Evolutionary conservation across 1,139 yeast genomes (phyloP), one percentile per base, ranked within the genome.

Genomic region (Diutina ranongensis): DNA sequence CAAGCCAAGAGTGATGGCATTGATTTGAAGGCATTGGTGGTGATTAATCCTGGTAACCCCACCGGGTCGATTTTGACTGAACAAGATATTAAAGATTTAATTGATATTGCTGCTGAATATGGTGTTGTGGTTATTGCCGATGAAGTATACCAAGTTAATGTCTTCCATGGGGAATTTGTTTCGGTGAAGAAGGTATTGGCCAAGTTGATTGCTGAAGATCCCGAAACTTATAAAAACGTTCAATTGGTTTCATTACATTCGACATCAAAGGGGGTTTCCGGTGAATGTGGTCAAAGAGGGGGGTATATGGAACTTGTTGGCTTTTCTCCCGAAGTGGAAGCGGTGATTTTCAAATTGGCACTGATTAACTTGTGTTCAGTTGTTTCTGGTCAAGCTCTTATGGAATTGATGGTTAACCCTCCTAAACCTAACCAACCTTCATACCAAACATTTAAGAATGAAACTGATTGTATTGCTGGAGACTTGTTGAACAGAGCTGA

Each of bases 261-360:
- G 15, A 88, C 95, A 35, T 89, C 97, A 18, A 92, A 92, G 67
- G 98, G 98, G 60, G 86, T 88, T 57, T 77, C 88, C 54, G 99
- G 98, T 49, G 98, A 92, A 67, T 92, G 98, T 72, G 98, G 98
- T 49, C 98, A 92, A 68, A 81, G 98, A 65, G 98, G 97, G 57
- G 98, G 99, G 3, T 94, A 89, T 70, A 85, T 92, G 94, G 98
- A 92, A 64, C 67, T 89, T 13, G 76, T 81, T 15, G 96, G 96
- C 1, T 85, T 92, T 63, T 67, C 74, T 22, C 70, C 71, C 3
- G 89, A 83, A 45, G 82, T 89, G 16, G 69, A 72, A 55, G 83
- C 42, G 13, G n/a, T 25, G 20, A 38, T 38, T 16, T 38, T 21
- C 28, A 38, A 38, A 21, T 38, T 38, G 32, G 42, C 42, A 27